Evolutionary conservation across 2,329 filamentous ascomycete species (phyloP), one percentile per base, ranked within the genome.

Genomic region (Claviceps sorghi): DNA sequence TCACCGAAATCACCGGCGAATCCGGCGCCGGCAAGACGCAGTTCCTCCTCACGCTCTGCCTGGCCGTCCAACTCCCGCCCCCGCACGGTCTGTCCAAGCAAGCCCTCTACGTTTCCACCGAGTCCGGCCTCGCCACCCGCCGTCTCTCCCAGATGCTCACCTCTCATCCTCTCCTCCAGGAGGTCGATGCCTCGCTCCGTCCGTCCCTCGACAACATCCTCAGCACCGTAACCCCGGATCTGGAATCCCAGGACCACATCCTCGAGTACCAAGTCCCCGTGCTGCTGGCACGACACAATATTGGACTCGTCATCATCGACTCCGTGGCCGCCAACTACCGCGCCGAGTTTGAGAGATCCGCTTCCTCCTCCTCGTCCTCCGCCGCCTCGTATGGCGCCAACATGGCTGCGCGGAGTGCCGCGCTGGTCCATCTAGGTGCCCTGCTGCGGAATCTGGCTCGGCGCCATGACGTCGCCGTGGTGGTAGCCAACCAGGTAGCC

Each of bases 21-120:
- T 95, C 88, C 58, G 93, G 90, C 60, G 86, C 83, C 58, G 93
- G 91, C 62, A 98, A 98, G 76, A 96, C 93, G 1, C 93, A 98
- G 67, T 81, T 96, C 62, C 82, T 97, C 30, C 78, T 97, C 30
- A 83, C 84, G 22, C 77, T 98, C 30, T 82, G 95, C 45, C 81
- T 97, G 36, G 78, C 90, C 34, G 83, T 84, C 17, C 93, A 98
- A 67, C 82, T 97, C 4, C 82, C 86, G 2, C 70, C 80, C 1
- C 86, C 88, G 0, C 73, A 75, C 43, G 88, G 88, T 6, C 75
- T 89, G 0, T 78, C 78, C 40, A 81, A 82, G 55, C 77, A 82
- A n/a, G 84, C 88, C 1, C 76, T 98, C 38, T 98, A 98, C 73
- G 86, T 98, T 61, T 94, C 90, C 1, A 97, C 93, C 44, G 93